Conservation (phyloP, 495 filamentous ascomycete genomes). For the Cladorrhinum samala region DNA sequence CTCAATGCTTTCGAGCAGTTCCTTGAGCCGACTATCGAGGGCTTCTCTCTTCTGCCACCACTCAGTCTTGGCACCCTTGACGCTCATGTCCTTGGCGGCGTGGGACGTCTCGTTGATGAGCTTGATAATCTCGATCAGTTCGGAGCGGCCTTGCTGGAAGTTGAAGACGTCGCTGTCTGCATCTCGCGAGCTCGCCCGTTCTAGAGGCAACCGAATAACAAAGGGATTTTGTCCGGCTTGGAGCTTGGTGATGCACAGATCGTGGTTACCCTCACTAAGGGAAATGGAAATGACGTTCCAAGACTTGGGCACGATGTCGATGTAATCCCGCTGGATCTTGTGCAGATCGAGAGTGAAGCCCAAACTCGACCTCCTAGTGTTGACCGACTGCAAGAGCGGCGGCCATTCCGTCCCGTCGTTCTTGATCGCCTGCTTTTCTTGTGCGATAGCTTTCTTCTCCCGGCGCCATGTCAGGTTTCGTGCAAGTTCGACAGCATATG, state of each 20-base stretch:
- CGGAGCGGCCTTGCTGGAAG: conserved; percentile 67
- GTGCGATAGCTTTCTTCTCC: conserved; percentile 48
- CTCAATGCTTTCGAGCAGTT: conserved; percentile 78
- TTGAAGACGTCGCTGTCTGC: conserved; percentile 74
- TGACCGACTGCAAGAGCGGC: conserved; percentile 15
- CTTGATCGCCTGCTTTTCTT: conserved; percentile 28
- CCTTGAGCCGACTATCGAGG: conserved; percentile 69
- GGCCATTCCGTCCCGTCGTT: conserved; percentile 27
- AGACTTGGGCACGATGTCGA: conserved; percentile 71
- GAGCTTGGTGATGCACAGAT: conserved; percentile 77
- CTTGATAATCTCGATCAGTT: conserved; percentile 76
- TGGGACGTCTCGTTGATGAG: conserved; percentile 76
- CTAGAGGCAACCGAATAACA: conserved; percentile 75
- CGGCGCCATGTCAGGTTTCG: conserved; percentile 55
- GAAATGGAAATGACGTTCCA: conserved; percentile 88
- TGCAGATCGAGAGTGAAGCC: conserved; percentile 41
- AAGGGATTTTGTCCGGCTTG: conserved; percentile 70
- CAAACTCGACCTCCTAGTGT: conserved; percentile 29
- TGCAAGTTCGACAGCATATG: conserved; percentile 55
- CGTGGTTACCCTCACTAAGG: conserved; percentile 68
- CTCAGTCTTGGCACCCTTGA: conserved; percentile 58
- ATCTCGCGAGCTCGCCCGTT: conserved; percentile 73
- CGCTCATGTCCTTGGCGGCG: conserved; percentile 35
- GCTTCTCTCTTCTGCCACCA: conserved; percentile 87
- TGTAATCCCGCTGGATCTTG: conserved; percentile 60